Conservation (phyloP, 169 alveolate genomes). For the Amoebophrya sp. region DNA sequence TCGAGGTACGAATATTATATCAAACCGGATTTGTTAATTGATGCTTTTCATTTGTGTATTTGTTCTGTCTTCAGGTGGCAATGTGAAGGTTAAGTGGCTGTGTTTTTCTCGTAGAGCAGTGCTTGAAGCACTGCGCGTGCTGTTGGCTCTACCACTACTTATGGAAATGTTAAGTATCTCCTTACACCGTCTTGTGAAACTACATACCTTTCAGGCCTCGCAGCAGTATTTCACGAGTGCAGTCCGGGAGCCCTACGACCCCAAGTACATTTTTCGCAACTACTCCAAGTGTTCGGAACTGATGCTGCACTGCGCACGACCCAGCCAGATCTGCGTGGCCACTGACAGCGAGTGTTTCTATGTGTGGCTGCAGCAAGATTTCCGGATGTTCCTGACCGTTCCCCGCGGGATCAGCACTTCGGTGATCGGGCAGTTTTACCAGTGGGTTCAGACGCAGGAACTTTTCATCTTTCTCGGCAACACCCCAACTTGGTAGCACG, state of each 20-base stretch:
- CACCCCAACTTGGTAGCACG: neutral
- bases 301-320: neutral
- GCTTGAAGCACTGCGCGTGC: too few relatives aligned
- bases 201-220: neutral
- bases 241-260: neutral
- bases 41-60: too few relatives aligned
- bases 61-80: too few relatives aligned
- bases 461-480: neutral
- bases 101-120: too few relatives aligned
- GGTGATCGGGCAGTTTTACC: constrained; percentile 22
- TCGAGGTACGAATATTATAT: neutral
- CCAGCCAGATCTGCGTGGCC: constrained; percentile 21
- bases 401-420: constrained; percentile 12
- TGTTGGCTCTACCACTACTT: too few relatives aligned
- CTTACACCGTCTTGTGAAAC: too few relatives aligned
- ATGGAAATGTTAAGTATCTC: too few relatives aligned
- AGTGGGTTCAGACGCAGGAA: constrained; percentile 28
- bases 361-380: constrained; percentile 23
- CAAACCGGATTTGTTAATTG: too few relatives aligned
- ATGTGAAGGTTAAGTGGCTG: too few relatives aligned
- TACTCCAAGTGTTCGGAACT: neutral
- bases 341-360: constrained; percentile 16
- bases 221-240: neutral
- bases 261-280: neutral
- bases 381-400: constrained; percentile 26